Conservation (phyloP, 2,329 filamentous ascomycete species). For the Colletotrichum higginsianum region DNA sequence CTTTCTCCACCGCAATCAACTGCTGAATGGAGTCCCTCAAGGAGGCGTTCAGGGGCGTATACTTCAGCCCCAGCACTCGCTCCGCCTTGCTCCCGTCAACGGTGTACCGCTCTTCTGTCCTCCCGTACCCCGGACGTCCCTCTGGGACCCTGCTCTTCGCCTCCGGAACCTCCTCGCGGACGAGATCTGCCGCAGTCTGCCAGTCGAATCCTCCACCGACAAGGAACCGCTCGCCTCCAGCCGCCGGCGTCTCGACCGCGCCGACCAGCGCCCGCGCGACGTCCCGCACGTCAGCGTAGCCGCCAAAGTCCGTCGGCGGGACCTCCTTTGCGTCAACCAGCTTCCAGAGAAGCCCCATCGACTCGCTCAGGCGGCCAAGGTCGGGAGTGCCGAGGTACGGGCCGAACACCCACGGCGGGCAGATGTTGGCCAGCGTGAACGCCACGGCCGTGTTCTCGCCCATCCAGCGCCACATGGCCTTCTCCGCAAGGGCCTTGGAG, state of each 20-base stretch:
- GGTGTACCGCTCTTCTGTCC: constrained; percentile 56
- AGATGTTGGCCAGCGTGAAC: constrained; percentile 75
- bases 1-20: constrained; percentile 19
- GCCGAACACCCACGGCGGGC: constrained; percentile 74
- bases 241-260: constrained; percentile 69
- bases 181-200: constrained; percentile 63
- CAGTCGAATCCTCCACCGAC: constrained; percentile 75
- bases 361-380: constrained; percentile 42
- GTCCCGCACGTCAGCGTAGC: constrained; percentile 73
- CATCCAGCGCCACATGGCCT: constrained; percentile 71
- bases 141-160: constrained; percentile 45
- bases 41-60: constrained; percentile 59
- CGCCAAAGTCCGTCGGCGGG: constrained; percentile 45
- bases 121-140: constrained; percentile 38
- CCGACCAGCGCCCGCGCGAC: constrained; percentile 76
- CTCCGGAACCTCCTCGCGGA: constrained; percentile 69
- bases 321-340: constrained; percentile 42
- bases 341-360: constrained; percentile 40
- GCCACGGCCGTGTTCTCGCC: constrained; percentile 49
- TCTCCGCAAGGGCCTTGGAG: constrained; percentile 73
- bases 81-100: constrained; percentile 57
- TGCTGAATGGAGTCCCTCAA: constrained; percentile 20
- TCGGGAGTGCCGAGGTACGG: constrained; percentile 58
- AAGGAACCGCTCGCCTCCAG: constrained; percentile 75
- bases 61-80: constrained; percentile 71